phyloP scores from a whole-genome alignment of 176 grass and related monocot species.

The Oryza glumipatula region DNA sequence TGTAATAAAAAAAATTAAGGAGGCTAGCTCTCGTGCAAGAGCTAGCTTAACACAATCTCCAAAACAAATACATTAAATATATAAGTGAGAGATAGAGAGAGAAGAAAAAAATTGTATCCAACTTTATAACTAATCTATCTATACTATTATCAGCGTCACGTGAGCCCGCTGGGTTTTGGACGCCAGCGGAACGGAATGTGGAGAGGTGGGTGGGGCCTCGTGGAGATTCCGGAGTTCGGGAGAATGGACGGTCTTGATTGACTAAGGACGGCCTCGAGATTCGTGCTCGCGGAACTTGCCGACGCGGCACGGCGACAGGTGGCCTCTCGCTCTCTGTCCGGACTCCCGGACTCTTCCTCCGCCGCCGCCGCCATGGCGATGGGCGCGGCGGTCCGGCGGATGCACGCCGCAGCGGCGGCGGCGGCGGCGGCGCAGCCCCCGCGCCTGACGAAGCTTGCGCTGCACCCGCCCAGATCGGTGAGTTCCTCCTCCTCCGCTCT shows the following conservation, averaged over 20 bases:
- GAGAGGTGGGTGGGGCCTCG: too few species aligned
- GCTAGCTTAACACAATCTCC: too few species aligned
- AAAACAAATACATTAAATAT: too few species aligned
- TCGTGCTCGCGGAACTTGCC: not conserved
- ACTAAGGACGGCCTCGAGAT: not conserved
- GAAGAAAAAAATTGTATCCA: too few species aligned
- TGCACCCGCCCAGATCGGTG: slow-evolving; percentile 70
- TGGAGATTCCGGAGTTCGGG: too few species aligned
- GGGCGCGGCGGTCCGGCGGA: slow-evolving; percentile 45
- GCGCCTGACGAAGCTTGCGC: slow-evolving; percentile 66
- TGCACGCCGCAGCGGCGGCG: slow-evolving; percentile 21
- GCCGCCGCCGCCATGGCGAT: not conserved
- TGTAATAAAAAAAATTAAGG: too few species aligned
- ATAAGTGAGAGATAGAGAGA: too few species aligned
- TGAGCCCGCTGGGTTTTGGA: too few species aligned
- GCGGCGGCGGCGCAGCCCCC: slow-evolving; percentile 45
- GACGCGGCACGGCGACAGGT: not conserved
- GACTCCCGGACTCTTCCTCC: not conserved
- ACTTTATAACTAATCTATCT: too few species aligned
- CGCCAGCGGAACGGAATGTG: too few species aligned
- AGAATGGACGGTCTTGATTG: not conserved
- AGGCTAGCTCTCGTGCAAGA: too few species aligned
- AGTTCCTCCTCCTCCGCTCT: not conserved
- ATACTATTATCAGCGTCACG: too few species aligned
- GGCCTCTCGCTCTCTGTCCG: not conserved